These are phyloP conservation scores for Podila epigama DNA, from an alignment of 192 early-diverging fungal species.

Conservation along the genomic window DNA sequence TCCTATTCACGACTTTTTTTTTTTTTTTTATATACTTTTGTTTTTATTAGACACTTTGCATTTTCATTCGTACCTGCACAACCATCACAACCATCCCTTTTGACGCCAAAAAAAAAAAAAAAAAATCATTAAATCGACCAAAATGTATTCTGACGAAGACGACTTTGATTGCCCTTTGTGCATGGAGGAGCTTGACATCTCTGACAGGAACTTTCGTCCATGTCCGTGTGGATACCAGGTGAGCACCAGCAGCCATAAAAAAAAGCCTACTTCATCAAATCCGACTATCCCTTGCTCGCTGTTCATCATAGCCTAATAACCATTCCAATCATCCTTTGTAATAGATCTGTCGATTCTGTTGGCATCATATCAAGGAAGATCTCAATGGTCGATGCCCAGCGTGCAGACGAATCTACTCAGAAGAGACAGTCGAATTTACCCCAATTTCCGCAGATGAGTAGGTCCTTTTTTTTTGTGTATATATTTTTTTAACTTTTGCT, in stretches of 20 bases:
- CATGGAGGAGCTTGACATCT: slow-evolving; percentile 98
- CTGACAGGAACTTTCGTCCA: slow-evolving; percentile 95
- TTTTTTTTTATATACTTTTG: background rate
- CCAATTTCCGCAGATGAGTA: slow-evolving; percentile 93
- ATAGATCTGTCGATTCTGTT: slow-evolving; percentile 99
- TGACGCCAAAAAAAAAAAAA: no score
- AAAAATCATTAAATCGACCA: no score
- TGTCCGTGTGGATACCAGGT: slow-evolving; percentile 99
- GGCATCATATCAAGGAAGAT: slow-evolving; percentile 97
- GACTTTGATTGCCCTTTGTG: slow-evolving; percentile 98
- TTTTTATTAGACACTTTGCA: background rate
- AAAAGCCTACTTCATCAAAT: background rate
- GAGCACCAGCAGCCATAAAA: no score
- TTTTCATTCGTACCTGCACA: background rate
- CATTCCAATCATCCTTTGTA: no score
- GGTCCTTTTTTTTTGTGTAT: slow-evolving; percentile 44
- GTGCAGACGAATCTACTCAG: slow-evolving; percentile 90
- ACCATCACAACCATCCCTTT: no score
- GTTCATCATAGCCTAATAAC: no score
- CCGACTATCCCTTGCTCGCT: no score
- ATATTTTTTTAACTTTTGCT: background rate
- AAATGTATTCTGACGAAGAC: slow-evolving; percentile 85
- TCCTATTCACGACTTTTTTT: slow-evolving; percentile 1
- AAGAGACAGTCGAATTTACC: slow-evolving; percentile 88
- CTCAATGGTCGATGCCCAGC: slow-evolving; percentile 96